Base-by-base conservation (phyloP, 2,329 filamentous ascomycete species). In the Fusarium chlamydosporum region DNA sequence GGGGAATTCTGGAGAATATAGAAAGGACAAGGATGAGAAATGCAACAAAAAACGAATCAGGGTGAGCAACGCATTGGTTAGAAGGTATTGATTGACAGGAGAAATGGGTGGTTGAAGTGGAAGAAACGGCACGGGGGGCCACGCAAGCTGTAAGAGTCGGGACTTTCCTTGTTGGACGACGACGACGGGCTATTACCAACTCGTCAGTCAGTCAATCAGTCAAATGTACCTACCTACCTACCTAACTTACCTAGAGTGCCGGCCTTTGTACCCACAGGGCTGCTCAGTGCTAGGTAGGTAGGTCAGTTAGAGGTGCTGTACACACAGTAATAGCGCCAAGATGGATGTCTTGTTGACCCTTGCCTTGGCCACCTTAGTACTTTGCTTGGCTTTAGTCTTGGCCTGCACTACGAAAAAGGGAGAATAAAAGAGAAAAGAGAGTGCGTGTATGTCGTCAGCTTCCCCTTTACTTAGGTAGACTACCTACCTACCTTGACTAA, bases 61-160 rank as follows among this genome's bases (percentile, higher is more conserved):
- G 38, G 40, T 26, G 38, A 50, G 54, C 26, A 68, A 45, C 34
- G 61, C 16, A 41, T 52, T n/a, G 33, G 40, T 51, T 51, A 46
- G 34, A 52, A 51, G 48, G 61, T 57, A 40, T 61, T 35, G 57
- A 56, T 67, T 70, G 50, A 67, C 61, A 69, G 58, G 63, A 71
- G 67, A 65, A 46, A 48, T 54, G 59, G 58, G 56, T 56, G 46
- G 41, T 31, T 38, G 46, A 64, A 57, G 63, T 58, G 64, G 68
- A 62, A 68, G 52, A 61, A 56, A 65, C 68, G 64, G 68, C 64
- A 70, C 58, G 54, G 55, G 67, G 67, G 68, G 68, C 68, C 68
- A 71, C 68, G 68, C 68, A 52, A 63, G 54, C 56, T 51, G 62
- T 47, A 23, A 23, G 26, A 53, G 37, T 68, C 67, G 50, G 58